phyloP scores from a whole-genome alignment of 345 rosid genomes.

The Cardamine chenopodiifolia region DNA sequence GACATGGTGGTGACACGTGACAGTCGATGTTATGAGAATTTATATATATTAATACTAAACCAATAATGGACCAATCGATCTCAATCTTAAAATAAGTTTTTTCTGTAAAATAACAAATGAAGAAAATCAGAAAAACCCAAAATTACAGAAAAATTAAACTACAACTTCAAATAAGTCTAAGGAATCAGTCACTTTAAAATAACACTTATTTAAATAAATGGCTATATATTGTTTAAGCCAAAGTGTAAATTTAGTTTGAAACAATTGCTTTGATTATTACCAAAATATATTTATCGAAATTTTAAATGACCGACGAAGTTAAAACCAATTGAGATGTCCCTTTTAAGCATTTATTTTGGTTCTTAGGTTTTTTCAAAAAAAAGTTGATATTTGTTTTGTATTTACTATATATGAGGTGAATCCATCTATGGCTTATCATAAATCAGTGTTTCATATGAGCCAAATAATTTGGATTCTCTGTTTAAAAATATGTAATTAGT shows the following conservation, averaged over 20 bases:
- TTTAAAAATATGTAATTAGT: background rate
- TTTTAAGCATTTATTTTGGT: background rate
- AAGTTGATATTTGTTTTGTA: slow-evolving; percentile 13
- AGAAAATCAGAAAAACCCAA: background rate
- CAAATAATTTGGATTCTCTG: background rate
- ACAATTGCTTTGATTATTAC: background rate
- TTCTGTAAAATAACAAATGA: background rate
- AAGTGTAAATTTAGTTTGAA: background rate
- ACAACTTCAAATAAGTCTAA: background rate
- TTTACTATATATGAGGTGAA: background rate
- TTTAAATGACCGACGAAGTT: background rate
- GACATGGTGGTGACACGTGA: slow-evolving; percentile 35
- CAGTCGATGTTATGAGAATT: background rate
- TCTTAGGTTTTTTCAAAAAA: background rate
- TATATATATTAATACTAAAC: slow-evolving; percentile 2
- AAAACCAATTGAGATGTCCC: background rate
- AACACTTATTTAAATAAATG: background rate
- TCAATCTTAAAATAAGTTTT: background rate
- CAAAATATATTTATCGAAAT: background rate
- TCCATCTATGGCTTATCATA: background rate
- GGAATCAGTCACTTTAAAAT: background rate
- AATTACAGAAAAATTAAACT: background rate
- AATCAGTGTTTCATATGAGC: slow-evolving; percentile 1
- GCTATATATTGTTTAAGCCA: background rate
- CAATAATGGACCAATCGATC: slow-evolving; percentile 30